These are phyloP conservation scores for Pulveroboletus sp. DNA, from an alignment of 768 basidiomycete genomes.

Conservation along the genomic window DNA sequence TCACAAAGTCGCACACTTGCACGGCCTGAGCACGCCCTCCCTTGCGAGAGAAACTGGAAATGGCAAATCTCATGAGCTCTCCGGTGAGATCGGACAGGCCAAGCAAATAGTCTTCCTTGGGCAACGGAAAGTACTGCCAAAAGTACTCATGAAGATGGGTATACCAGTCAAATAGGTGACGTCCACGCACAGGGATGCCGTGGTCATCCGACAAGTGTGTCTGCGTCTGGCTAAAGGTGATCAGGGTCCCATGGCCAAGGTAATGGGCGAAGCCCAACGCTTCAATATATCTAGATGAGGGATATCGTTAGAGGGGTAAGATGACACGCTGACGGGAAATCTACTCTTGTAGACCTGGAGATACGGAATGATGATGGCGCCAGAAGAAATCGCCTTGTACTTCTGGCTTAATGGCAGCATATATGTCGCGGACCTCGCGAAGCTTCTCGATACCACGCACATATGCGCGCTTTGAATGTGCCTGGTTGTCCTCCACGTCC, in stretches of 20 bases:
- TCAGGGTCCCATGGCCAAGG: constrained; percentile 63
- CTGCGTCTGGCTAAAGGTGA: constrained; percentile 70
- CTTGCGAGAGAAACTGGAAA: constrained; percentile 70
- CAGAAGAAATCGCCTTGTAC: constrained; percentile 70
- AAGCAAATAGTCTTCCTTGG: constrained; percentile 83
- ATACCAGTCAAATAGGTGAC: constrained; percentile 2
- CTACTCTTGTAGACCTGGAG: constrained; percentile 81
- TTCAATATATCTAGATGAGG: constrained; percentile 70
- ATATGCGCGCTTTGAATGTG: constrained; percentile 44
- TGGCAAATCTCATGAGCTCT: constrained; percentile 94
- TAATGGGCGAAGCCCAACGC: constrained; percentile 88
- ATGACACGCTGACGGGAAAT: background rate
- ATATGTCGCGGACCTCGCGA: constrained; percentile 60
- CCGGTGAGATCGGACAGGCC: constrained; percentile 95
- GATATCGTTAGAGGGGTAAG: constrained; percentile 14
- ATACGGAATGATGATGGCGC: constrained; percentile 71
- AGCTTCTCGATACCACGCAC: constrained; percentile 58
- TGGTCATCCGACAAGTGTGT: constrained; percentile 55
- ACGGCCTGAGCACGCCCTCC: constrained; percentile 63
- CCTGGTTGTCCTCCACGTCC: constrained; percentile 27
- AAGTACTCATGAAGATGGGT: constrained; percentile 5
- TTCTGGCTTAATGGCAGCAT: constrained; percentile 59
- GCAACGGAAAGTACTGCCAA: constrained; percentile 69
- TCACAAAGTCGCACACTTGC: constrained; percentile 68
- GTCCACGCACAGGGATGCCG: constrained; percentile 58